Percentiles rank a stretch among this genome's conserved stretches.
phyloP scores from a whole-genome alignment of 768 basidiomycete genomes.

The Daedaleopsis sinensis region DNA sequence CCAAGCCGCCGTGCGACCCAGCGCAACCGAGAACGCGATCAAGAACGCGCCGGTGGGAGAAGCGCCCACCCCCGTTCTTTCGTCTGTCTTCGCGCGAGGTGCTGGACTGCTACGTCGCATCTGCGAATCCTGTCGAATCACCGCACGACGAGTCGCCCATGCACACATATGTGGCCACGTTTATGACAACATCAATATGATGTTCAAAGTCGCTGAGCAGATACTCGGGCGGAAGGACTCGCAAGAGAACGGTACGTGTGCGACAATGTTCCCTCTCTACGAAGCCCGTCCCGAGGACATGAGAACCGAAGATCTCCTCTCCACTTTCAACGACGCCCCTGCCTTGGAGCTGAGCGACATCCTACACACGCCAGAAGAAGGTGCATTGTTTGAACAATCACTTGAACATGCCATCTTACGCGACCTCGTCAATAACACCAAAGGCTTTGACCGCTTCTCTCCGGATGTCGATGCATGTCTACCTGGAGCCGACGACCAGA shows the following conservation, averaged over 20 bases:
- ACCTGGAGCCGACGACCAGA: slow-evolving; percentile 29
- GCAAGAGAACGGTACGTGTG: slow-evolving; percentile 43
- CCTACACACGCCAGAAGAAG: no score
- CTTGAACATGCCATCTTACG: no score
- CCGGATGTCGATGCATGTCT: slow-evolving; percentile 17
- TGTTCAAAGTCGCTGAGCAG: slow-evolving; percentile 34
- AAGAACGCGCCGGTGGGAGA: no score
- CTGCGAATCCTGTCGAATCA: slow-evolving; percentile 26
- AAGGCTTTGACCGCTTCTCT: slow-evolving; percentile 31
- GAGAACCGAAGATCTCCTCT: slow-evolving; percentile 24
- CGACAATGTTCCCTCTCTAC: slow-evolving; percentile 35
- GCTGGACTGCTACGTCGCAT: slow-evolving; percentile 18
- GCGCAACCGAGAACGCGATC: no score
- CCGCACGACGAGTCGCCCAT: slow-evolving; percentile 27
- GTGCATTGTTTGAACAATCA: no score
- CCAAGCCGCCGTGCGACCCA: no score
- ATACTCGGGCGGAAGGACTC: slow-evolving; percentile 36
- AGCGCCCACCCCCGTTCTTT: no score
- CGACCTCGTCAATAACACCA: slow-evolving; percentile 29
- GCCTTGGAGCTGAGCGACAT: no score
- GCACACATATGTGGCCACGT: slow-evolving; percentile 15
- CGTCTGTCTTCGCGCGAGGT: neutral
- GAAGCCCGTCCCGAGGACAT: slow-evolving; percentile 32
- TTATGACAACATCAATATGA: slow-evolving; percentile 45
- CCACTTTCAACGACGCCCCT: slow-evolving; percentile 21